Evolutionary conservation across 345 rosid genomes (phyloP), one percentile per base, ranked within the genome.

Genomic region (Fremontodendron californicum): DNA sequence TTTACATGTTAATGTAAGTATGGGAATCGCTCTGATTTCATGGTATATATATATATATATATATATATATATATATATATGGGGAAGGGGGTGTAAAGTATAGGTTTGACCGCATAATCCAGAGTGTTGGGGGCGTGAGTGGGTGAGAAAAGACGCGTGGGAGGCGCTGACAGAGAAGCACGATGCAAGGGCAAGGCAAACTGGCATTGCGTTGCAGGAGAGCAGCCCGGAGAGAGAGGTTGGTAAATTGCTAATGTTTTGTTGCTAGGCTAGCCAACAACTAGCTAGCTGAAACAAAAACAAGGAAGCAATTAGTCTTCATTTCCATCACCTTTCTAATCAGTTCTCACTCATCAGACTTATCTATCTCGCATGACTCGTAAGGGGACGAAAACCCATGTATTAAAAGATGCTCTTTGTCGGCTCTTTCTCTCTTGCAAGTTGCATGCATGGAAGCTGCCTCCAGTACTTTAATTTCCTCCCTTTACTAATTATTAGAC

Each of bases 401-500:
- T 63, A 76, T 84, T 76, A 75, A 87, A 85, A 90, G 94, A 92
- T 92, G 92, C 94, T 74, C 89, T 84, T 84, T 87, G 94, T 92
- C 94, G 87, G 89, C 84, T 86, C 82, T 79, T 80, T 69, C 84
- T 79, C 78, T 81, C 82, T 65, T 73, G 67, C 76, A 71, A n/a
- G n/a, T n/a, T n/a, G 68, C 73, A 31, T 76, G 84, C 65, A 75
- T 75, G 81, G 21, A n/a, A n/a, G n/a, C n/a, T n/a, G n/a, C n/a
- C n/a, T n/a, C n/a, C n/a, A n/a, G n/a, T n/a, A n/a, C n/a, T 37
- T 48, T 23, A 3, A 23, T 66, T 42, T 43, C 54, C 10, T 5
- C 11, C 25, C 39, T 19, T 77, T 63, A n/a, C n/a, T n/a, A n/a
- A n/a, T n/a, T n/a, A n/a, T 88, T 91, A 88, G 89, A 89, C 97